phyloP scores from a whole-genome alignment of 768 basidiomycete species.

The Mycena rebaudengoi region DNA sequence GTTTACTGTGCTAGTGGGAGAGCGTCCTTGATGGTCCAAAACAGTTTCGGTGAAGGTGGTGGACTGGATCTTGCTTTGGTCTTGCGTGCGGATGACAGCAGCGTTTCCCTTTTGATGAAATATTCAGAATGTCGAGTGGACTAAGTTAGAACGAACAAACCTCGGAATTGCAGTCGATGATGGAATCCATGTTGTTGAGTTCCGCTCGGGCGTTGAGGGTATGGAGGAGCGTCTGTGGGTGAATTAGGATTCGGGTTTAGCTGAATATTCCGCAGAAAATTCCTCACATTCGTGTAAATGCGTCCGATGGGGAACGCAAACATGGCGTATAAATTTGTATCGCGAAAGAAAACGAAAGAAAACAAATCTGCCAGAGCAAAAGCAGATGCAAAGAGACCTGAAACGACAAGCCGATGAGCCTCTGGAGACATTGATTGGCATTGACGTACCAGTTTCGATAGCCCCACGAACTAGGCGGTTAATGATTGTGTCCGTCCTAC shows the following conservation, averaged over 20 bases:
- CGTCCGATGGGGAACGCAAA: slow-evolving; percentile 48
- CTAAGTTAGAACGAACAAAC: neutral
- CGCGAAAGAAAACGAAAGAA: slow-evolving; percentile 33
- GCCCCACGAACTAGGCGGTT: slow-evolving; percentile 64
- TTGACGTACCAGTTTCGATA: slow-evolving; percentile 55
- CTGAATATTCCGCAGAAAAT: no score
- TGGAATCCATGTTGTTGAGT: neutral
- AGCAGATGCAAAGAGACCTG: slow-evolving; percentile 51
- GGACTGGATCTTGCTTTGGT: no score
- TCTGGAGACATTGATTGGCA: neutral
- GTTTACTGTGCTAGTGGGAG: no score
- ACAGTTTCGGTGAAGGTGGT: no score
- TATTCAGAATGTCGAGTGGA: no score
- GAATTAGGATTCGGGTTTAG: neutral
- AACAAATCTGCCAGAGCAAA: slow-evolving; percentile 62
- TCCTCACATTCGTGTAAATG: slow-evolving; percentile 55
- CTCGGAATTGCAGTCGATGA: neutral
- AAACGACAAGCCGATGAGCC: neutral
- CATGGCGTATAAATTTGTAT: slow-evolving; percentile 42
- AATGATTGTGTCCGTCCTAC: slow-evolving; percentile 59
- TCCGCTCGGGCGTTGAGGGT: neutral
- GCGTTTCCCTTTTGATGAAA: no score
- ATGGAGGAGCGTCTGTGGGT: neutral
- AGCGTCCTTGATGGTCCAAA: no score
- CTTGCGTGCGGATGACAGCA: no score